phyloP scores from a whole-genome alignment of 139 green algal genomes.

The Coelastrella sp. region DNA sequence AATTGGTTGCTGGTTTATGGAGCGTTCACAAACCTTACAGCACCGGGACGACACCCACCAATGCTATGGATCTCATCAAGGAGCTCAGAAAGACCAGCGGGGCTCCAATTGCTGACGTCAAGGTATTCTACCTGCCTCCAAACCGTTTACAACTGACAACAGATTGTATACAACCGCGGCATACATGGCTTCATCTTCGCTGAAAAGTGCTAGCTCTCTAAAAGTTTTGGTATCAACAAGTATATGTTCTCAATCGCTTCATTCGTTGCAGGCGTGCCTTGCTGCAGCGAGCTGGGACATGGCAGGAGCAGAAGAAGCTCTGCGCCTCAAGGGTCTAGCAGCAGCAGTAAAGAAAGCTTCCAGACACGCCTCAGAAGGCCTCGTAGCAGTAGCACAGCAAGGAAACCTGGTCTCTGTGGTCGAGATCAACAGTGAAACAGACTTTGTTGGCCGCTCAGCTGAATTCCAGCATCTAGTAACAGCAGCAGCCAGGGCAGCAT shows the following conservation, averaged over 20 bases:
- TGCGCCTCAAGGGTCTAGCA: conserved; percentile 88
- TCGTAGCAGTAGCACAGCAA: conserved; percentile 78
- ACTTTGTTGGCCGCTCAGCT: conserved; percentile 92
- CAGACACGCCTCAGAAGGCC: conserved; percentile 84
- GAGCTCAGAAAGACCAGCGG: conserved; percentile 79
- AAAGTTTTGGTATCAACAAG: too few species aligned
- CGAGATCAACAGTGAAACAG: conserved; percentile 97
- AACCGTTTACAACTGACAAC: neutral
- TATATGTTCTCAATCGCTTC: too few species aligned
- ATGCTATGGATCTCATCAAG: conserved; percentile 79
- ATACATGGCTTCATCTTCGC: too few species aligned
- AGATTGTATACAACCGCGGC: too few species aligned
- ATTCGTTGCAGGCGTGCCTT: neutral
- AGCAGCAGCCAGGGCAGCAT: conserved; percentile 67
- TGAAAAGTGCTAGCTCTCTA: too few species aligned
- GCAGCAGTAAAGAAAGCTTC: conserved; percentile 91
- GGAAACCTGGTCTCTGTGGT: conserved; percentile 55
- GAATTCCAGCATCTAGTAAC: conserved; percentile 82
- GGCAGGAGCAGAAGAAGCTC: conserved; percentile 50
- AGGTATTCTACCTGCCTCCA: conserved; percentile 51
- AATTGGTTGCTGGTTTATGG: neutral
- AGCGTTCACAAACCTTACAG: neutral
- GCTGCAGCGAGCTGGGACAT: neutral
- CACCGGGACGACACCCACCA: conserved; percentile 15
- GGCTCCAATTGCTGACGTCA: conserved; percentile 89